Conservation (phyloP, 2,329 filamentous ascomycete genomes). For the Hortaea sp. region DNA sequence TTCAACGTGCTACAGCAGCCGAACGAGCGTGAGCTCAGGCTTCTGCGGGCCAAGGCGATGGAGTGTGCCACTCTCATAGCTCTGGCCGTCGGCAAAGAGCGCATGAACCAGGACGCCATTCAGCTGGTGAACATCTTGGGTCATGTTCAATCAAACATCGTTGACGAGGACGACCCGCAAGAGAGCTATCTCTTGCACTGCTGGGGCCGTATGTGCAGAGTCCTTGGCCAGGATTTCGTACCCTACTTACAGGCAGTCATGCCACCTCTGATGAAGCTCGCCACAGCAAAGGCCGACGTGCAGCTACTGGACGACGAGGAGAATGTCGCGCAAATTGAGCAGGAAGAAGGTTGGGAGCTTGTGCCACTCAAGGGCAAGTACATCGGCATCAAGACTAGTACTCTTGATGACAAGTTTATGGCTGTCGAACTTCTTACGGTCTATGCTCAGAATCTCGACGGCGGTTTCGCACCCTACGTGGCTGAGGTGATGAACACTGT, state of each 20-base stretch:
- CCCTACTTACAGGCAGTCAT: conserved; percentile 90
- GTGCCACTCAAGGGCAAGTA: conserved; percentile 96
- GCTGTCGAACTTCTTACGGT: conserved; percentile 98
- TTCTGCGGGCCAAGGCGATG: conserved; percentile 95
- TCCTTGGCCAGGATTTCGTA: conserved; percentile 80
- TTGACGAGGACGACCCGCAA: conserved; percentile 88
- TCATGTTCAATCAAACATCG: conserved; percentile 75
- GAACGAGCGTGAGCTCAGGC: conserved; percentile 83
- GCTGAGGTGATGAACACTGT: conserved; percentile 94
- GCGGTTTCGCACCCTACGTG: conserved; percentile 82
- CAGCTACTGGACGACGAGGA: conserved; percentile 93
- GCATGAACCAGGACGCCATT: conserved; percentile 78
- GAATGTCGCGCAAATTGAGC: conserved; percentile 81
- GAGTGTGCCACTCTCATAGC: conserved; percentile 96
- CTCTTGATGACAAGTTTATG: conserved; percentile 97
- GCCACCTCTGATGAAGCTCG: conserved; percentile 82
- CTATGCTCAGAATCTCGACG: conserved; percentile 93
- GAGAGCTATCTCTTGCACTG: conserved; percentile 96
- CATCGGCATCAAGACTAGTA: conserved; percentile 95
- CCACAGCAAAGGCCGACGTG: conserved; percentile 92
- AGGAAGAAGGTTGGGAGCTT: conserved; percentile 95
- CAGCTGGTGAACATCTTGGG: conserved; percentile 79
- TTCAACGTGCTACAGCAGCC: conserved; percentile 83
- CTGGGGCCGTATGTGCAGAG: conserved; percentile 97
- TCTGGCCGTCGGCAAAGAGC: conserved; percentile 85